phyloP scores from a whole-genome alignment of 2,329 filamentous ascomycete species.

The Passalora sequoiae region DNA sequence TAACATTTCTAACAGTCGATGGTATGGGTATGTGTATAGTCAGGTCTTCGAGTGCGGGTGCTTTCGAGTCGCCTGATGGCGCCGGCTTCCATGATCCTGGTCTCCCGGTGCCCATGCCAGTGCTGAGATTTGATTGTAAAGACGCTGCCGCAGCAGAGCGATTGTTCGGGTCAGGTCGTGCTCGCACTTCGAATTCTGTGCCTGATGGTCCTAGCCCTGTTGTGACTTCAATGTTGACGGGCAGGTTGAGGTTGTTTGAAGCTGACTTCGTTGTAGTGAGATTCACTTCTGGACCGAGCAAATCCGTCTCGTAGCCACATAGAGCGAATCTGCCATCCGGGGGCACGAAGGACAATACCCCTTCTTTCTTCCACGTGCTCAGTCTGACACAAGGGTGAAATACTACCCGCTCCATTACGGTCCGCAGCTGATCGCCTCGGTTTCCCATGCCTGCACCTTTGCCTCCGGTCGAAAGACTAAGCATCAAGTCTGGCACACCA shows the following conservation, averaged over 20 bases:
- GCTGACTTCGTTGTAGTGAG: constrained; percentile 20
- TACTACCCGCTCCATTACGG: constrained; percentile 76
- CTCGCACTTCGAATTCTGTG: constrained; percentile 82
- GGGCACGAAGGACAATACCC: constrained; percentile 91
- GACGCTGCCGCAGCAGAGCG: constrained; percentile 27
- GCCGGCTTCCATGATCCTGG: constrained; percentile 20
- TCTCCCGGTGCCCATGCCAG: constrained; percentile 16
- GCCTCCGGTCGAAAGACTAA: constrained; percentile 73
- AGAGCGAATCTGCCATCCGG: constrained; percentile 92
- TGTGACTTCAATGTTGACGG: constrained; percentile 74
- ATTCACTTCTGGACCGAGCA: constrained; percentile 63
- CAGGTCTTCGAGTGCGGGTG: constrained; percentile 63
- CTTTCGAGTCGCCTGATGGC: constrained; percentile 27
- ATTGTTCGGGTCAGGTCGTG: constrained; percentile 47
- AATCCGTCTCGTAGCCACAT: constrained; percentile 88
- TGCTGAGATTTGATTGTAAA: constrained; percentile 27
- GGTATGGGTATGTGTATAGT: constrained; percentile 75
- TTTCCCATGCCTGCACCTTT: constrained; percentile 70
- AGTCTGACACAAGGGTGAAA: constrained; percentile 95
- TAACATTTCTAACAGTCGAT: constrained; percentile 70
- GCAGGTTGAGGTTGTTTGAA: constrained; percentile 61
- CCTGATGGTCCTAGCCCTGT: constrained; percentile 70
- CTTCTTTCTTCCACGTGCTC: constrained; percentile 81
- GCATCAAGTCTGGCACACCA: constrained; percentile 81
- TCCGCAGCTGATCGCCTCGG: constrained; percentile 32